Base-by-base conservation (phyloP, 169 alveolate species). In the Theileria sp. region DNA sequence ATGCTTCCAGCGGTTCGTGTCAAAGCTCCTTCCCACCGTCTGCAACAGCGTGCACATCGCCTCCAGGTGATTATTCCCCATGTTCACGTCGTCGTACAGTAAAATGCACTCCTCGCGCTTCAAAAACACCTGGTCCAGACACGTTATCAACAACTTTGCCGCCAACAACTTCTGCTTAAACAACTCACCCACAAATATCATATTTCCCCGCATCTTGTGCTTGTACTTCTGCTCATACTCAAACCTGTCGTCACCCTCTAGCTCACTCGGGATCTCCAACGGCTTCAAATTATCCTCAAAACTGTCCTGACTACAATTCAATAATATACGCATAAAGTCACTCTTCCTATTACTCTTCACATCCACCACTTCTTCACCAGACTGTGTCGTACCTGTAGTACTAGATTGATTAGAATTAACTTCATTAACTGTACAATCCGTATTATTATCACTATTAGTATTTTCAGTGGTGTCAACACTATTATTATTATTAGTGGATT, bases 191-290 rank as follows among this genome's bases (percentile, higher is more conserved):
- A 93, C 95, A 69, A 93, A 93, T 15, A 93, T 77, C 96, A 93
- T 93, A 79, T 93, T 93, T 67, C 96, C 96, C 78, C 95, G 87
- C 93, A 93, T 93, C 80, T 89, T 92, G 80, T 93, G 92, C 77
- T 93, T 93, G 83, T 93, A 92, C 88, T 89, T 93, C 10, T 87
- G 95, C 67, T 93, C 95, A 80, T 82, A 91, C 69, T 93, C 96
- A 68, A 93, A 93, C 49, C 81, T 80, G 69, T 93, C 96, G 32
- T 92, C 96, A 28, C 92, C 96, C 68, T 92, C 92, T 25, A 93
- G 83, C 50, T 90, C 79, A 21, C 86, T 86, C 32, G 96, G 96
- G 13, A 87, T 80, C 68, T 82, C 93, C 80, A 93, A 81, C 21
- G 94, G 95, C 67, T 92, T 92, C 51, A 93, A 67, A 68, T 93